Conservation (phyloP, 176 grass and related monocot genomes). For the Guadua angustifolia region DNA sequence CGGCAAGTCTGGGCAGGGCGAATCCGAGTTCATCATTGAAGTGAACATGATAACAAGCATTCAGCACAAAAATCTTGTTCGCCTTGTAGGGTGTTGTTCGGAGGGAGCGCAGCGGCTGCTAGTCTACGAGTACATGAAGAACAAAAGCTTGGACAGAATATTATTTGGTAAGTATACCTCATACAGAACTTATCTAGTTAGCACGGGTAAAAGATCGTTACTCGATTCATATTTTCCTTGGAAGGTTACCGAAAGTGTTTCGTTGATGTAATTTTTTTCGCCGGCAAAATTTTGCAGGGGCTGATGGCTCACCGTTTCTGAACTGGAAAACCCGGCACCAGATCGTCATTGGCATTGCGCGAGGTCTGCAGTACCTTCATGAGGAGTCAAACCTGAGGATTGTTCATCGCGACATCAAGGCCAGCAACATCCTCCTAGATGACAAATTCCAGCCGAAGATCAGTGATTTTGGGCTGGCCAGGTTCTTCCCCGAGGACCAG, state of each 20-base stretch:
- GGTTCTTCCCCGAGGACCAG: constrained; percentile 76
- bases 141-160: constrained; percentile 67
- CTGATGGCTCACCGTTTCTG: constrained; percentile 35
- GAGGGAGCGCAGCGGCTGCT: constrained; percentile 61
- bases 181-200: neutral
- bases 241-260: too few species aligned
- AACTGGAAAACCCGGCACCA: constrained; percentile 62
- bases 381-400: constrained; percentile 77
- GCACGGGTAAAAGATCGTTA: neutral
- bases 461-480: constrained; percentile 70
- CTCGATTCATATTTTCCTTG: neutral
- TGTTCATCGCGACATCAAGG: constrained; percentile 78
- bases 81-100: constrained; percentile 69
- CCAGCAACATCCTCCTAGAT: constrained; percentile 74
- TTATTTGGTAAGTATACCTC: constrained; percentile 40
- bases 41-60: constrained; percentile 81
- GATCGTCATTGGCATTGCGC: constrained; percentile 61
- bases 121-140: constrained; percentile 76
- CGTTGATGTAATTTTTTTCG: too few species aligned
- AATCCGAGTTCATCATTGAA: constrained; percentile 68
- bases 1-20: constrained; percentile 69
- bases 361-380: constrained; percentile 67
- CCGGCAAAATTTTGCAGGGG: constrained; percentile 34
- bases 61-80: constrained; percentile 76
- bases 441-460: constrained; percentile 80